Evolutionary conservation across 768 basidiomycete genomes (phyloP).

Genomic region (Mycena epipterygia): DNA sequence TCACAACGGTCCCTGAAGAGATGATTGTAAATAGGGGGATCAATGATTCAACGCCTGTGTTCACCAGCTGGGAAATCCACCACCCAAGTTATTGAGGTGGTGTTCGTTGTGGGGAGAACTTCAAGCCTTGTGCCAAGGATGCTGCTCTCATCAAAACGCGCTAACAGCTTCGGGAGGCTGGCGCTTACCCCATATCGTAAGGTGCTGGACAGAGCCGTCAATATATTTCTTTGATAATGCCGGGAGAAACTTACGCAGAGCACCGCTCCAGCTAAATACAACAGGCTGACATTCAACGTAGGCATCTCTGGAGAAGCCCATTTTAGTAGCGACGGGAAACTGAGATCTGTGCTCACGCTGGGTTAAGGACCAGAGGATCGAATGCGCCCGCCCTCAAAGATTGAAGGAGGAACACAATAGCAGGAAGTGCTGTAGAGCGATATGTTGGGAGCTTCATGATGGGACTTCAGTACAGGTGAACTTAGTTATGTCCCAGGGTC

Average conservation of each 20-base stretch:
- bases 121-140: conserved; percentile 14
- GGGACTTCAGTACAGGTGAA: conserved; percentile 17
- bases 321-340: conserved; percentile 16
- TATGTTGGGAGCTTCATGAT: conserved; percentile 20
- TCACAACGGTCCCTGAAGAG: conserved; percentile 22
- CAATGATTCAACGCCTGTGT: conserved; percentile 19
- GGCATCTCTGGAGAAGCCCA: conserved; percentile 18
- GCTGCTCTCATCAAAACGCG: conserved; percentile 17
- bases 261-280: conserved; percentile 25
- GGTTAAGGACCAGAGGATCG: conserved; percentile 26
- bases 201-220: conserved; percentile 19
- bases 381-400: conserved; percentile 21
- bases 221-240: conserved; percentile 22
- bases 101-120: conserved; percentile 3
- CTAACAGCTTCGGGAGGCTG: conserved; percentile 14
- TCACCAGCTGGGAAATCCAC: conserved; percentile 26
- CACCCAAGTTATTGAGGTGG: conserved; percentile 15
- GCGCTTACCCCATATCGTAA: conserved; percentile 21
- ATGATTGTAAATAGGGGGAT: conserved; percentile 22
- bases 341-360: conserved; percentile 24
- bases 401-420: conserved; percentile 24
- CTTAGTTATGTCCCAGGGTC: conserved; percentile 5
- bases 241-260: conserved; percentile 13
- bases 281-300: conserved; percentile 19
- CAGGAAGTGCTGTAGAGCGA: conserved; percentile 19